Evolutionary conservation across 176 grass and related monocot species (phyloP).

Genomic region (Thinopyrum elongatum): DNA sequence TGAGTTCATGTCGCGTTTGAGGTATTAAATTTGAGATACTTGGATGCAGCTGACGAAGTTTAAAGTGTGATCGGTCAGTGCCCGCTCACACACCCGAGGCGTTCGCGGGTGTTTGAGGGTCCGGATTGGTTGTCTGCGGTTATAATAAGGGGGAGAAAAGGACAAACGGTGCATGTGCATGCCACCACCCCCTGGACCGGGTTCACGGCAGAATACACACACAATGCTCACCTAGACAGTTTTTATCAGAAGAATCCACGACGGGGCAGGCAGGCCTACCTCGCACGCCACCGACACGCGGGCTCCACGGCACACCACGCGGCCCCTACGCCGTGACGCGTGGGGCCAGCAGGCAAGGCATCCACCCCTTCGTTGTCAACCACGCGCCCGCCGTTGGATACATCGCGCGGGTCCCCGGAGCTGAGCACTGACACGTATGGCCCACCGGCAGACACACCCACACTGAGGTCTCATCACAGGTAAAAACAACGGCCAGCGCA

Average conservation of each 20-base stretch:
- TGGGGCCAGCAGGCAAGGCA: background rate
- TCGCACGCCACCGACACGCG: constrained; percentile 38
- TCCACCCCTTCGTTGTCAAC: background rate
- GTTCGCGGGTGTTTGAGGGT: too few relatives aligned
- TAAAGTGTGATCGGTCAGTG: too few relatives aligned
- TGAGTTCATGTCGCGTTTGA: too few relatives aligned
- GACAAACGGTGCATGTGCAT: background rate
- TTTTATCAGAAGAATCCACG: background rate
- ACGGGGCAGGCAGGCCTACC: background rate
- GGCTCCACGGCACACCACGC: background rate
- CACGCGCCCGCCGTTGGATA: background rate
- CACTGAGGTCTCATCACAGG: background rate
- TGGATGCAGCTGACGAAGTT: too few relatives aligned
- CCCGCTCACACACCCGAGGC: too few relatives aligned
- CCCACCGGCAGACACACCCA: constrained; percentile 20
- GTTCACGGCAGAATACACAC: background rate
- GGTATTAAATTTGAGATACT: too few relatives aligned
- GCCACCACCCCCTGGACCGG: background rate
- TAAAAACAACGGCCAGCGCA: constrained; percentile 13
- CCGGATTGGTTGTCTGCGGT: too few relatives aligned
- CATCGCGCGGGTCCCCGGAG: background rate
- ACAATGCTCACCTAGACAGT: constrained; percentile 17
- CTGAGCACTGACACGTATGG: background rate
- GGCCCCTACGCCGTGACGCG: too few relatives aligned
- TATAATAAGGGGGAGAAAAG: background rate